Evolutionary conservation across 2,329 filamentous ascomycete species (phyloP).

Genomic region (Colletotrichum sp.): DNA sequence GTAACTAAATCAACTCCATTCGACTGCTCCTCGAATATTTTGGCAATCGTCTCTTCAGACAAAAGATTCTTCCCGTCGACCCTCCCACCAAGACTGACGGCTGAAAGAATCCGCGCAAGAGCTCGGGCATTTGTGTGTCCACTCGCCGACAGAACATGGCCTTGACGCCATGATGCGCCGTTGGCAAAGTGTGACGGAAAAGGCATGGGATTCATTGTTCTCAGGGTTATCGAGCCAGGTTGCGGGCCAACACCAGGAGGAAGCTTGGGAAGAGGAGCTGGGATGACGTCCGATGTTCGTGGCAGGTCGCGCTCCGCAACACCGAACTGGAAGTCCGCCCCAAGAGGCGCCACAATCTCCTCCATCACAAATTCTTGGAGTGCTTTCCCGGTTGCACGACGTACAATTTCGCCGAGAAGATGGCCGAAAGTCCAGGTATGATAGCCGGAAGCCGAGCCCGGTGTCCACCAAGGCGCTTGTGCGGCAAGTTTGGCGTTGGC

Average conservation of each 20-base stretch:
- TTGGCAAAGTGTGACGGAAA: slow-evolving; percentile 24
- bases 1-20: slow-evolving; percentile 45
- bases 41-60: slow-evolving; percentile 42
- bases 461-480: slow-evolving; percentile 48
- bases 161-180: slow-evolving; percentile 36
- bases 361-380: slow-evolving; percentile 42
- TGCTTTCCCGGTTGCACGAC: slow-evolving; percentile 41
- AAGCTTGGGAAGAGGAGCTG: slow-evolving; percentile 30
- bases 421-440: slow-evolving; percentile 44
- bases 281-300: slow-evolving; percentile 35
- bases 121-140: slow-evolving; percentile 50
- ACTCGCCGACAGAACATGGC: slow-evolving; percentile 45
- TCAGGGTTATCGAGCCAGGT: slow-evolving; percentile 31
- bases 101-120: slow-evolving; percentile 43
- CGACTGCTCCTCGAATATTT: slow-evolving; percentile 49
- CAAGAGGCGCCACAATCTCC: slow-evolving; percentile 42
- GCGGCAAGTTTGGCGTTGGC: slow-evolving; percentile 37
- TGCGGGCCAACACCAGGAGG: slow-evolving; percentile 20
- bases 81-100: slow-evolving; percentile 23
- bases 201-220: slow-evolving; percentile 30
- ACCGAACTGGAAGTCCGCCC: slow-evolving; percentile 52
- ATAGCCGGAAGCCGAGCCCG: slow-evolving; percentile 47
- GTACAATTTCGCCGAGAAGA: slow-evolving; percentile 46
- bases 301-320: slow-evolving; percentile 41
- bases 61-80: slow-evolving; percentile 32